phyloP scores from a whole-genome alignment of 2,329 filamentous ascomycete genomes.

The Penicillium aurantiogriseum region DNA sequence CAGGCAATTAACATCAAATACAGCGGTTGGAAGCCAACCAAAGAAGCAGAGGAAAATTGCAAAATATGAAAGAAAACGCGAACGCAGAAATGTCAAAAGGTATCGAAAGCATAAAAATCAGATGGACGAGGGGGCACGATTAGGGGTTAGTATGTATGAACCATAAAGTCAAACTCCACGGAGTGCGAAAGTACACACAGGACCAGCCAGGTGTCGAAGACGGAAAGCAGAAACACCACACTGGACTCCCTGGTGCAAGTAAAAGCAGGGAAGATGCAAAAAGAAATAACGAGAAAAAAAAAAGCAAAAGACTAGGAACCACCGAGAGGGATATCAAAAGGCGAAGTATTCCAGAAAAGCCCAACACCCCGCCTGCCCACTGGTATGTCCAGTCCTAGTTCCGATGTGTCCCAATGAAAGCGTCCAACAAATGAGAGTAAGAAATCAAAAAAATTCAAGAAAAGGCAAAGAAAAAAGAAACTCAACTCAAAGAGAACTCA shows the following conservation, averaged over 20 bases:
- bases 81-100: slow-evolving; percentile 28
- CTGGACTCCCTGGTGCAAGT: slow-evolving; percentile 45
- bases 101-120: slow-evolving; percentile 33
- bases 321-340: slow-evolving; percentile 33
- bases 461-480: slow-evolving; percentile 19
- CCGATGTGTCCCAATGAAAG: slow-evolving; percentile 44
- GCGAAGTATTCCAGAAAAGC: slow-evolving; percentile 31
- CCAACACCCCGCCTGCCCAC: slow-evolving; percentile 36
- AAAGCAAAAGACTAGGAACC: slow-evolving; percentile 32
- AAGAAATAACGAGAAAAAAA: slow-evolving; percentile 20
- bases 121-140: slow-evolving; percentile 34
- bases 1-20: slow-evolving; percentile 30
- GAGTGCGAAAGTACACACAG: slow-evolving; percentile 47
- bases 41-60: slow-evolving; percentile 25
- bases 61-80: slow-evolving; percentile 16
- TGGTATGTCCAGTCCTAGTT: slow-evolving; percentile 38
- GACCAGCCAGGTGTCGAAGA: slow-evolving; percentile 47
- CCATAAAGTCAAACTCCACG: slow-evolving; percentile 37
- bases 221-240: slow-evolving; percentile 43
- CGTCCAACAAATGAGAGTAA: slow-evolving; percentile 35
- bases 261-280: slow-evolving; percentile 35
- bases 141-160: slow-evolving; percentile 33
- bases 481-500: slow-evolving; percentile 18
- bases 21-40: slow-evolving; percentile 12
- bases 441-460: slow-evolving; percentile 28